phyloP scores from a whole-genome alignment of 345 rosid genomes.

The Acer campestre region DNA sequence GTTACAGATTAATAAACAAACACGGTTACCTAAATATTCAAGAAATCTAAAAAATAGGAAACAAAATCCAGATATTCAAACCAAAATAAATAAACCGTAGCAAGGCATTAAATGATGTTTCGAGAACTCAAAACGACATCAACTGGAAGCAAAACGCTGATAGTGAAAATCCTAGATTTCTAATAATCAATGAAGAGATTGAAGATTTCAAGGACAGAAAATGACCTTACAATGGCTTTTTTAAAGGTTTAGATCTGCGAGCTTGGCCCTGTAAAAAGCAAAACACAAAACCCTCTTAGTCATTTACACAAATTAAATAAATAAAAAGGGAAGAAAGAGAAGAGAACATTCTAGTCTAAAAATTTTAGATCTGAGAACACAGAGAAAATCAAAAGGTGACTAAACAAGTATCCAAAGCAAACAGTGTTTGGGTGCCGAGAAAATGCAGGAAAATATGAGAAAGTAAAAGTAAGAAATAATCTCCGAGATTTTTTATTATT shows the following conservation, averaged over 20 bases:
- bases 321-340: neutral
- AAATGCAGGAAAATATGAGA: constrained; percentile 32
- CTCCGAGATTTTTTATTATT: neutral
- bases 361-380: constrained; percentile 21
- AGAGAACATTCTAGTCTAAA: neutral
- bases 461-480: constrained; percentile 1
- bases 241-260: constrained; percentile 57
- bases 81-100: constrained; percentile 2
- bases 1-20: constrained; percentile 16
- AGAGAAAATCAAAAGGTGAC: neutral
- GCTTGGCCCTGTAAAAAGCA: constrained; percentile 22
- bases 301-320: neutral
- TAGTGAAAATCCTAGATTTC: constrained; percentile 7
- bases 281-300: neutral
- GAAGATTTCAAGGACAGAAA: neutral
- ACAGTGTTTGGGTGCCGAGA: constrained; percentile 23
- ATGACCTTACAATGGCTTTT: constrained; percentile 26
- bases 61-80: constrained; percentile 20
- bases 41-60: constrained; percentile 26
- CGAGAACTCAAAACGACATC: constrained; percentile 26
- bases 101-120: constrained; percentile 13
- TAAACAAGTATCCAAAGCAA: neutral
- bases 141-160: constrained; percentile 11
- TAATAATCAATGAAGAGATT: neutral
- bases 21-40: constrained; percentile 18